Base-by-base conservation (phyloP, 805 yeast species). In the Torulaspora quercuum region DNA sequence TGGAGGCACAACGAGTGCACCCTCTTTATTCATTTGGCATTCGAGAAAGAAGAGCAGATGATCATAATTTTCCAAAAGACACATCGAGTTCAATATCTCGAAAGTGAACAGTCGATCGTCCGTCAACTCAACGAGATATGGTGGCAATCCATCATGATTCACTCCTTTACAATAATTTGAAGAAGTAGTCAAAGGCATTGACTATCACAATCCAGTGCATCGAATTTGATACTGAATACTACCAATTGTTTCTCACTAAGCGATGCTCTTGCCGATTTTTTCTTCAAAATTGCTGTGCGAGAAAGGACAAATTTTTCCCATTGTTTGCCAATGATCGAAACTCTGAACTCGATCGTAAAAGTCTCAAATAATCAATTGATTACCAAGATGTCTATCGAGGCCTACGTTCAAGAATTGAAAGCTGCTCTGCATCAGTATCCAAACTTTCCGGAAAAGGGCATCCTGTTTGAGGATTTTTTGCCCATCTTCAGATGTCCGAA, bases 401-500 rank as follows among this genome's bases (percentile, higher is more conserved):
- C 52, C 10, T 40, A 51, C 36, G 73, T 76, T 4, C 56, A 49
- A 8, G 80, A 76, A 42, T 61, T 76, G 41, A 75, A 69, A 53
- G 64, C 69, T 14, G 76, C 80, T 39, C 57, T 76, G 25, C 74
- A 71, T 45, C 95, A 86, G 62, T 90, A 84, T 72, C 95, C 90
- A 48, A 87, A 92, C 69, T 92, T 92, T 71, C 99, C 99, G 25
- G 61, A 76, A 41, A 84, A 85, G 67, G 99, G 99, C 8, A 77
- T 92, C 46, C 69, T 92, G 23, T 92, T 92, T 55, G 97, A 92
- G 68, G 99, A 92, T 65, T 90, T 92, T 61, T 72, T 92, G 57
- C 99, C 99, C 32, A 82, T 92, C 48, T 92, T 92, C 73, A 75
- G 83, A 61, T 68, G 75, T 49, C 95, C 98, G 35, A 71, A 67